Evolutionary conservation across 305 asterid genomes (phyloP).

Genomic region (Salvia sclarea): DNA sequence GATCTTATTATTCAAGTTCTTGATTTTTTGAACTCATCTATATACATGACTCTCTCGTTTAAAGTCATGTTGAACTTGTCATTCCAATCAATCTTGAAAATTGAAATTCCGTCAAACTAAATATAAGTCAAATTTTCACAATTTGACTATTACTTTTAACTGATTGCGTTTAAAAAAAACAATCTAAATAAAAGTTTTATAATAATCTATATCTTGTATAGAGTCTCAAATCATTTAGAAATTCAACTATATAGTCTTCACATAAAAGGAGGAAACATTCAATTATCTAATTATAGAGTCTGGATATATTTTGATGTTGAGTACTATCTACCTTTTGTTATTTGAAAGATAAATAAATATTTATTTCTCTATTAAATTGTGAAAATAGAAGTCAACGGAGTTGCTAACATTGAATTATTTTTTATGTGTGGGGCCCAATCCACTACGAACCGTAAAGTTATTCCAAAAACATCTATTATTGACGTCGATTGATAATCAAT

Average conservation of each 20-base stretch:
- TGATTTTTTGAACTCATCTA: background rate
- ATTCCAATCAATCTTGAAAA: background rate
- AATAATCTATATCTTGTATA: background rate
- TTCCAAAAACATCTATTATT: background rate
- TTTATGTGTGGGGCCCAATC: background rate
- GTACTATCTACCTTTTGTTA: no score
- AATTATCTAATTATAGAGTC: no score
- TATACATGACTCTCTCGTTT: background rate
- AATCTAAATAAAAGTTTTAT: background rate
- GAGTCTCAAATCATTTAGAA: background rate
- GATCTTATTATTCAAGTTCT: background rate
- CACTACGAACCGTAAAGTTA: background rate
- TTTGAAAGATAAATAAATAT: no score
- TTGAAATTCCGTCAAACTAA: background rate
- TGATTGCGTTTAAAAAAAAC: background rate
- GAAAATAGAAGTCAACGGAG: background rate
- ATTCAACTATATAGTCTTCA: background rate
- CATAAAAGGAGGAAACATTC: no score
- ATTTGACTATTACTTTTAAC: no score
- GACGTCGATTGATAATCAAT: no score
- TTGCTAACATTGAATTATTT: background rate
- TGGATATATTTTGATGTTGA: no score
- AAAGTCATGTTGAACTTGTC: background rate
- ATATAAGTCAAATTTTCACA: no score
- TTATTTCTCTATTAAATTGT: background rate